A percentile compares a stretch with the other conserved stretches of the same genome.
These are phyloP conservation scores for Thalassia testudinum DNA, from an alignment of 116 monocot species.

Conservation along the genomic window DNA sequence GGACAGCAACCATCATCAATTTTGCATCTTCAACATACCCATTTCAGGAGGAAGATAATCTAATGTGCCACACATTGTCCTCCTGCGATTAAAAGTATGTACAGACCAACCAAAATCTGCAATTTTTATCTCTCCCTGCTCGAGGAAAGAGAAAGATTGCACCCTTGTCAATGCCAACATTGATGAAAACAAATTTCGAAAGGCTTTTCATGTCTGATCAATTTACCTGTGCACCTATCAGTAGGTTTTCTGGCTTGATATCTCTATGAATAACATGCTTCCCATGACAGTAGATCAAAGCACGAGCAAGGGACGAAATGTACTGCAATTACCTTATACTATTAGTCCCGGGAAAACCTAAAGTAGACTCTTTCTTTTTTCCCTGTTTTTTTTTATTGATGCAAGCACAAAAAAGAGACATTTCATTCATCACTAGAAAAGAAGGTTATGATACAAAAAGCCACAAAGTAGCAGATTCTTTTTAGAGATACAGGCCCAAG, in stretches of 20 bases:
- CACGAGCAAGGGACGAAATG: slow-evolving; percentile 49
- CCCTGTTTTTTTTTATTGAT: not conserved
- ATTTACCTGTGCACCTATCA: slow-evolving; percentile 73
- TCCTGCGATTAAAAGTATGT: slow-evolving; percentile 78
- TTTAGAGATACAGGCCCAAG: no score
- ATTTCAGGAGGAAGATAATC: slow-evolving; percentile 96
- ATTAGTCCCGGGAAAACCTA: no score
- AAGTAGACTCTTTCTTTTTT: no score
- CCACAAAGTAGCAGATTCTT: no score
- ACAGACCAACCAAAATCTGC: slow-evolving; percentile 99
- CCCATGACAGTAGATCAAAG: slow-evolving; percentile 75
- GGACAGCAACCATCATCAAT: not conserved
- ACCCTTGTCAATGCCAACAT: no score
- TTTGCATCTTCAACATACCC: slow-evolving; percentile 10
- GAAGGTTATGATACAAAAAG: no score
- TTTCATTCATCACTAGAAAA: no score
- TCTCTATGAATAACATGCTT: slow-evolving; percentile 98
- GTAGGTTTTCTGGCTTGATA: slow-evolving; percentile 92
- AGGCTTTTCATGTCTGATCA: not conserved
- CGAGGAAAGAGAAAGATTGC: not conserved
- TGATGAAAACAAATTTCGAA: not conserved
- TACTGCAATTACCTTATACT: slow-evolving; percentile 20
- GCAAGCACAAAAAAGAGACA: not conserved
- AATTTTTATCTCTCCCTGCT: slow-evolving; percentile 71
- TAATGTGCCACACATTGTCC: slow-evolving; percentile 92